phyloP scores from a whole-genome alignment of 176 grass and related monocot species.

The Musa itinerans region DNA sequence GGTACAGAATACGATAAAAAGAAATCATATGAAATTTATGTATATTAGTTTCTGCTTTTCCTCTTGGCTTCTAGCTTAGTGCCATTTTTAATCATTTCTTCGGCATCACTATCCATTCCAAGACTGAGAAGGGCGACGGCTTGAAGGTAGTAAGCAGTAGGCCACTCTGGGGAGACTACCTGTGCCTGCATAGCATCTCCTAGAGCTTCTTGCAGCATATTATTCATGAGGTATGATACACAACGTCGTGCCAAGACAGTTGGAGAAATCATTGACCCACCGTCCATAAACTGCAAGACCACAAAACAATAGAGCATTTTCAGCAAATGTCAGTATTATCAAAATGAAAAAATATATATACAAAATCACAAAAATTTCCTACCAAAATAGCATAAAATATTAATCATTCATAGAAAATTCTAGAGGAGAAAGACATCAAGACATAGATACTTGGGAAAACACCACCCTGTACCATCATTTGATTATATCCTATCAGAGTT shows the following conservation, averaged over 20 bases:
- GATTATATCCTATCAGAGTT: no score
- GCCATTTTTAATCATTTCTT: slow-evolving; percentile 42
- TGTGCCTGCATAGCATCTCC: slow-evolving; percentile 52
- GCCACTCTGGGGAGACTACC: slow-evolving; percentile 52
- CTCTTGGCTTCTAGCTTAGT: slow-evolving; percentile 46
- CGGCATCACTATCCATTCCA: slow-evolving; percentile 53
- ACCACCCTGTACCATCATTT: no score
- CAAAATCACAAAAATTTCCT: no score
- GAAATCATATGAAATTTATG: background rate
- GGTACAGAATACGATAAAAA: background rate
- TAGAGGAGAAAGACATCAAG: background rate
- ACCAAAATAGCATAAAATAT: background rate
- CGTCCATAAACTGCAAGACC: slow-evolving; percentile 48
- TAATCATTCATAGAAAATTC: background rate
- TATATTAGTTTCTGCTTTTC: slow-evolving; percentile 35
- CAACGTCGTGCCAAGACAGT: slow-evolving; percentile 57
- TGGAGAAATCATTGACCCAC: slow-evolving; percentile 48
- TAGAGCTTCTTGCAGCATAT: slow-evolving; percentile 49
- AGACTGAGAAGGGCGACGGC: slow-evolving; percentile 46
- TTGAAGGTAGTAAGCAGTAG: slow-evolving; percentile 48
- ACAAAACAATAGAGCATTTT: background rate
- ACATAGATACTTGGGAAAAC: background rate
- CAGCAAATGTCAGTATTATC: background rate
- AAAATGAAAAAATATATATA: no score
- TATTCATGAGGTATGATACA: slow-evolving; percentile 40